A percentile compares a stretch with the other conserved stretches of the same genome.
Conservation (phyloP, 75 land plant genomes). For the Azolla pinnata region DNA sequence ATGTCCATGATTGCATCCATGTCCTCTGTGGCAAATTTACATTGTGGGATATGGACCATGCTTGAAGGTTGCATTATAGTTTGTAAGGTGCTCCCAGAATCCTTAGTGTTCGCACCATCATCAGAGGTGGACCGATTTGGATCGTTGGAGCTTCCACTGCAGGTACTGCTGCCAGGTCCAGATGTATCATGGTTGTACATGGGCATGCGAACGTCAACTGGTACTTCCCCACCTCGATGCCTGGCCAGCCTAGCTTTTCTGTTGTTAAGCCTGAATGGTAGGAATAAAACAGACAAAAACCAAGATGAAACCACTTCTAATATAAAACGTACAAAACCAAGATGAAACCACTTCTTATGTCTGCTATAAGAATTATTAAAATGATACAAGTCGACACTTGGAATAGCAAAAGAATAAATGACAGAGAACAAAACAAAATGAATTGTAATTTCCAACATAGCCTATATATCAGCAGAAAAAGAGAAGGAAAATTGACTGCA, state of each 20-base stretch:
- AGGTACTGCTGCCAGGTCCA: constrained; percentile 5
- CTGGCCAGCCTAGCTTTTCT: constrained; percentile 81
- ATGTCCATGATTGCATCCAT: background rate
- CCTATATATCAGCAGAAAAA: background rate
- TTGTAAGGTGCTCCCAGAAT: constrained; percentile 1
- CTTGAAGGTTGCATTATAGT: background rate
- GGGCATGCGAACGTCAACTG: constrained; percentile 8
- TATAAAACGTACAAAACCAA: no score
- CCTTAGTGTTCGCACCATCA: background rate
- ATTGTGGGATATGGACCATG: background rate
- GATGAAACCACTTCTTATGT: no score
- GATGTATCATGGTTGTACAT: background rate
- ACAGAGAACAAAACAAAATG: no score
- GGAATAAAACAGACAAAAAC: background rate
- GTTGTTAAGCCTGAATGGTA: constrained; percentile 67
- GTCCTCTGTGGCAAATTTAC: background rate
- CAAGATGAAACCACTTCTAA: no score
- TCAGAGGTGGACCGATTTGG: background rate
- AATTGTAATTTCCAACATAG: no score
- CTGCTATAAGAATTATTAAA: no score
- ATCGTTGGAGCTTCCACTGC: constrained; percentile 5
- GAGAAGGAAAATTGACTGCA: background rate
- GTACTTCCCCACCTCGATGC: constrained; percentile 48
- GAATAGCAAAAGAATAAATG: no score
- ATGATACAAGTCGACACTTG: no score